Base-by-base conservation (phyloP, 768 basidiomycete species). In the Postia placenta region DNA sequence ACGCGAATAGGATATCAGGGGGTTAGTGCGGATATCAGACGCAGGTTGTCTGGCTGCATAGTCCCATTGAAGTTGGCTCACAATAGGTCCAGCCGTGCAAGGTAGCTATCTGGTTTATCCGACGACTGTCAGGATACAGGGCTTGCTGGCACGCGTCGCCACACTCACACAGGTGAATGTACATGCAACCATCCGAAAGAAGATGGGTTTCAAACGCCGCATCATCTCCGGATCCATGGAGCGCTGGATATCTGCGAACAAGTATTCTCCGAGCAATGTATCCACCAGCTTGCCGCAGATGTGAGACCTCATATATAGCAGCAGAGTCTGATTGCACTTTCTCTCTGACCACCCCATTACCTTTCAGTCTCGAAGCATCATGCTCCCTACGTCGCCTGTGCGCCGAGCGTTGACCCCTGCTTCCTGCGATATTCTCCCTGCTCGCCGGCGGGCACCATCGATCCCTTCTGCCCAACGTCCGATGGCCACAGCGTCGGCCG, bases 361-460 rank as follows among this genome's bases (percentile, higher is more conserved):
- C 30, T 11, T 40, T 11, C 19, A 38, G 17, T 28, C n/a, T 26
- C n/a, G n/a, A 25, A 43, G 27, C 22, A 30, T 20, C 42, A 55
- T 55, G 53, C 17, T 40, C 26, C 19, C 45, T 20, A 35, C 46
- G 14, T 40, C 46, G 26, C 40, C 47, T 23, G 22, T 51, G 26
- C 49, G 43, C 38, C 49, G 53, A 20, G 49, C 49, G 17, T 38
- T 55, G 25, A 24, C 24, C 37, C 45, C 48, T 11, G 39, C 54
- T n/a, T 42, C 47, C 19, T 33, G 30, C 40, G 35, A 48, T 4
- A 26, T 44, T 33, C 20, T 43, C 39, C 22, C 24, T 9, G 24
- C 42, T 7, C 25, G 22, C 14, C 20, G 42, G 14, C 48, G 42
- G 25, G 37, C 22, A 20, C 27, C 25, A 26, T 12, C 33, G 2